phyloP scores from a whole-genome alignment of 805 yeast genomes.

The Starmerella geochares region DNA sequence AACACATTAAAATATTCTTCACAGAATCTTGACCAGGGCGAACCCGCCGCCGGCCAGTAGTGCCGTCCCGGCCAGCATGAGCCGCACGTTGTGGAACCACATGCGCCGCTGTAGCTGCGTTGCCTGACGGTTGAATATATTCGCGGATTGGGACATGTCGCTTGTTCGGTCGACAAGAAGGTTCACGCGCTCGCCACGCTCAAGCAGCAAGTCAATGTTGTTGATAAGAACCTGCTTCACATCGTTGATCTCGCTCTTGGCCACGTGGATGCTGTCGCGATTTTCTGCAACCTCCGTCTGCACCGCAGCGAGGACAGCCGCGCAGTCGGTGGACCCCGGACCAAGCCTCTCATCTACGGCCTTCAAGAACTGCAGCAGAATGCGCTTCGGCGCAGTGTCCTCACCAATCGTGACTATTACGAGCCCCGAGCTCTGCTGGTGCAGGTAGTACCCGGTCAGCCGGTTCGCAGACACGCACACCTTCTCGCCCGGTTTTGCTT shows the following conservation, averaged over 20 bases:
- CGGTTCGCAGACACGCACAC: slow-evolving; percentile 19
- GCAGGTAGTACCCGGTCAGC: slow-evolving; percentile 19
- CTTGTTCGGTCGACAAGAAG: slow-evolving; percentile 70
- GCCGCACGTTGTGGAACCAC: slow-evolving; percentile 49
- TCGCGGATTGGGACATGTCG: slow-evolving; percentile 54
- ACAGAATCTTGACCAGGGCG: neutral
- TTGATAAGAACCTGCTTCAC: slow-evolving; percentile 61
- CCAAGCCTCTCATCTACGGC: slow-evolving; percentile 22
- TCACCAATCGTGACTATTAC: slow-evolving; percentile 18
- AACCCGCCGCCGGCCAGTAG: neutral
- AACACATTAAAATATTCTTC: neutral
- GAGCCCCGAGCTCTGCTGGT: slow-evolving; percentile 4
- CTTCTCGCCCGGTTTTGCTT: slow-evolving; percentile 19
- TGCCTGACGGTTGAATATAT: slow-evolving; percentile 60
- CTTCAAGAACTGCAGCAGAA: slow-evolving; percentile 24
- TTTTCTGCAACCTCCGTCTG: slow-evolving; percentile 14
- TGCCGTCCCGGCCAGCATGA: neutral
- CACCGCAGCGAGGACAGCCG: slow-evolving; percentile 17
- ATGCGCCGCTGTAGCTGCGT: slow-evolving; percentile 50
- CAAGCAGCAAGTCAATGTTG: slow-evolving; percentile 59
- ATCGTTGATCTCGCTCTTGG: slow-evolving; percentile 46
- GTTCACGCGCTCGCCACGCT: slow-evolving; percentile 68
- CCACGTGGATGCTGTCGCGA: slow-evolving; percentile 26
- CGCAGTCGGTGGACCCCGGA: slow-evolving; percentile 8
- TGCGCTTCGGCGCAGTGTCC: slow-evolving; percentile 25